Base-by-base conservation (phyloP, 352 stramenopile species). In the Globisporangium sylvaticum region DNA sequence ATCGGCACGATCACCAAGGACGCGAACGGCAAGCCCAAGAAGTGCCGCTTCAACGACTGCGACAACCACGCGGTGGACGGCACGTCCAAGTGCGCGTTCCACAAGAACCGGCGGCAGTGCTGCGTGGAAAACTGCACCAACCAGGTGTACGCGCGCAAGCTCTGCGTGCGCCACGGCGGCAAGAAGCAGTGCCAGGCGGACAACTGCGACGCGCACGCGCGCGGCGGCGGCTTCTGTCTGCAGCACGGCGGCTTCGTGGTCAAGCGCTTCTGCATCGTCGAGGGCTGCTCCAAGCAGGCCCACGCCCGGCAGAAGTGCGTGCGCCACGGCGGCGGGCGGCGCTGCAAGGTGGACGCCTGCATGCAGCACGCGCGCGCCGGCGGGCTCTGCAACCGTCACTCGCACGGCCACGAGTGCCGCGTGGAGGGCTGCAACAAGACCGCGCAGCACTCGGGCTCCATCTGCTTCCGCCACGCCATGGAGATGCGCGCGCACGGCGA, bases 41-140 rank as follows among this genome's bases (percentile, higher is more conserved):
- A 89, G 70, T 94, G 85, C 69, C 77, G 80, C 65, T 94, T 94
- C 67, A 94, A 94, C 53, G 81, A 91, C 67, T 94, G 85, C 68
- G 83, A 88, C 65, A 91, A 90, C 72, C 68, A 84, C 27, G 79
- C 80, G 3, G 77, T 89, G 52, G 79, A 90, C 63, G 85, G 83
- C 71, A 90, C 83, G 9, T 77, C 74, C 79, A 91, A 91, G 69
- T 94, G 85, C 71, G 74, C 83, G 31, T 91, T 92, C 70, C 85
- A 94, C 74, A 91, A 92, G 73, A 94, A 94, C 67, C 81, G 85
- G 58, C 80, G 83, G 34, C 81, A 91, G 63, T 94, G 85, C 72
- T 90, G 80, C 72, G 81, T 91, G 22, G 78, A 82, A 34, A 90
- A 89, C 72, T 94, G 85, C 73, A 92, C 81, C 12, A 94, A 94